Conservation (phyloP, 495 filamentous ascomycete species). For the Pyrenopolyporus hunteri region DNA sequence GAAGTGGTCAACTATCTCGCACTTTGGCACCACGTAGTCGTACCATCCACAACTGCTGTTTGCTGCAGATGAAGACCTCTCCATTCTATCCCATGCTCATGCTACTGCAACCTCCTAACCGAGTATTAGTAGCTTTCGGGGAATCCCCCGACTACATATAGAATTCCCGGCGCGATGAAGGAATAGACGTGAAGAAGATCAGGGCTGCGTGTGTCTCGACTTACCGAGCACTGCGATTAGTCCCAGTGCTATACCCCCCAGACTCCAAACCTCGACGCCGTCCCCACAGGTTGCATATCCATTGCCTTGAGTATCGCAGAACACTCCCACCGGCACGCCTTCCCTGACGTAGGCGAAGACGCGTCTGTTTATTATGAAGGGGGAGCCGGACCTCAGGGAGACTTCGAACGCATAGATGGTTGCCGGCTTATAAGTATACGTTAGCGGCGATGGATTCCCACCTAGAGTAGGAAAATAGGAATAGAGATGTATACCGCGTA, state of each 20-base stretch:
- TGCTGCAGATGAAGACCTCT: constrained; percentile 43
- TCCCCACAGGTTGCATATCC: constrained; percentile 57
- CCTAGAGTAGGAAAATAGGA: no score
- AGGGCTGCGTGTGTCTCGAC: not conserved
- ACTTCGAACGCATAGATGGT: constrained; percentile 48
- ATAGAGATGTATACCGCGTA: no score
- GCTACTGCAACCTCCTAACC: constrained; percentile 39
- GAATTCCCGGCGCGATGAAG: not conserved
- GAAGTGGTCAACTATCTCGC: no score
- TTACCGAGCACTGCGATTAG: constrained; percentile 45
- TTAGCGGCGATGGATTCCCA: no score
- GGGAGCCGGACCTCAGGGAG: constrained; percentile 17
- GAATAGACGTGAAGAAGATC: not conserved
- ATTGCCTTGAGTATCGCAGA: constrained; percentile 51
- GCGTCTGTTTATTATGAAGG: constrained; percentile 56
- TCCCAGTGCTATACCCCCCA: constrained; percentile 51
- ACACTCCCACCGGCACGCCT: constrained; percentile 53
- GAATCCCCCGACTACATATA: not conserved
- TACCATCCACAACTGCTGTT: constrained; percentile 43
- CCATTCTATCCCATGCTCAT: constrained; percentile 36
- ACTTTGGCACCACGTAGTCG: constrained; percentile 2
- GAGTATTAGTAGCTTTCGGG: not conserved
- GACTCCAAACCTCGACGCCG: constrained; percentile 56
- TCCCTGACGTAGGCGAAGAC: constrained; percentile 56
- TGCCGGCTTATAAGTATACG: constrained; percentile 30